Evolutionary conservation across 345 rosid species (phyloP), one percentile per base, ranked within the genome.

Genomic region (Raphanus sativus): DNA sequence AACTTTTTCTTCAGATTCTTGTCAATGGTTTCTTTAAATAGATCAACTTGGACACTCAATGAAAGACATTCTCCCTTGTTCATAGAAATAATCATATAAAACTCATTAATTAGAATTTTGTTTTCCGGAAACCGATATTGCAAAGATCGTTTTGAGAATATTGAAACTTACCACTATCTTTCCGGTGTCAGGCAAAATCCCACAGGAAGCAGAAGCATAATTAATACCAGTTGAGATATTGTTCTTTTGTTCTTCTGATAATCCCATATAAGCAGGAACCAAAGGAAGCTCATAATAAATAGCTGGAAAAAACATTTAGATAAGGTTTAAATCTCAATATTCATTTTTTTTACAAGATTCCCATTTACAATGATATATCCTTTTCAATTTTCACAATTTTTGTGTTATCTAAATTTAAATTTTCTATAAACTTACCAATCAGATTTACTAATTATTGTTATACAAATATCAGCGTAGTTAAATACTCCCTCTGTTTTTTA

Each of bases 191-290:
- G 67, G 68, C 15, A 79, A 10, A 69, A 80, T n/a, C 24, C 83
- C 83, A 70, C 83, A 80, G 33, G 77, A 26, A 42, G 80, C 83
- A 59, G 83, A 75, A 34, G 83, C 83, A 48, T 80, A 80, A 42
- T 80, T 80, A 30, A 75, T 10, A 60, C 83, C 83, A 45, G 80
- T 75, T 32, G 75, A 45, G 50, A 65, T 32, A 4, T 33, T 80
- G 21, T 70, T 75, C 40, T 28, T 80, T 16, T 75, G 59, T 15
- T 34, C 29, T 65, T 75, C 69, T 2, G 80, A 70, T 48, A 80
- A 65, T 32, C 80, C 76, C 75, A 75, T 1, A 45, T 63, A 80
- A 45, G 83, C 76, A 70, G 80, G 80, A 10, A 45, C 73, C 69
- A 80, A 28, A 24, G 83, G 76, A 26, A 75, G 78, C 10, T 64